Base-by-base conservation (phyloP, 352 stramenopile genomes). In the Pythium rishiriense region DNA sequence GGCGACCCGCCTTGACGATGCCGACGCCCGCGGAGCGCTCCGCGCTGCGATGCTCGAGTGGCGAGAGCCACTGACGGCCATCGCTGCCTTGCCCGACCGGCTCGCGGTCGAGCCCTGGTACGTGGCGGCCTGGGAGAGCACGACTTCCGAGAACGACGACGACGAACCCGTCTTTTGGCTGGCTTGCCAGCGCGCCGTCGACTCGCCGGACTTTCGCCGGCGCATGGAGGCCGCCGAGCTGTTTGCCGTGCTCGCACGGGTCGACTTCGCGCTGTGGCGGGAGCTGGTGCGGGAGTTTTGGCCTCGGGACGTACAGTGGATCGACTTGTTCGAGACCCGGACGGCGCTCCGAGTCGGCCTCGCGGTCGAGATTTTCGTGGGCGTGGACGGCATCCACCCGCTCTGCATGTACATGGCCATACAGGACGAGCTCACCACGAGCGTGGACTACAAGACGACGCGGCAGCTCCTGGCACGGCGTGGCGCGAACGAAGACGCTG, bases 201-300 rank as follows among this genome's bases (percentile, higher is more conserved):
- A 52, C 46, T 33, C 17, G 17, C 22, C 22, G 7, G 25, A 33
- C 11, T 35, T 33, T 19, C 17, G 1, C 2, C n/a, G 24, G 19
- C 22, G 22, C 46, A 35, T 52, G 46, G n/a, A 52, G 25, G 46
- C 46, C n/a, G 46, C 46, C 46, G 46, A 52, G 46, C 25, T 52
- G 25, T 52, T 52, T 52, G 46, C 7, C 21, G 22, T 35, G 22
- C 25, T 52, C 10, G 22, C 46, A 22, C 25, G 24, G 1, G 46
- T 52, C 1, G 46, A 52, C 19, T 33, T 52, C 24, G 5, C n/a
- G n/a, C 46, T 52, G 17, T 52, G 46, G 46, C 17, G 46, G 24
- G 46, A 52, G 25, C 21, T 52, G n/a, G 46, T 15, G 25, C 19
- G 46, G 14, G 24, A 33, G 25, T 52, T 35, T 31, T 52, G 46